Percentiles rank a stretch among this genome's conserved stretches.
These are phyloP conservation scores for Collybia mongolica DNA, from an alignment of 768 basidiomycete genomes.

Conservation along the genomic window DNA sequence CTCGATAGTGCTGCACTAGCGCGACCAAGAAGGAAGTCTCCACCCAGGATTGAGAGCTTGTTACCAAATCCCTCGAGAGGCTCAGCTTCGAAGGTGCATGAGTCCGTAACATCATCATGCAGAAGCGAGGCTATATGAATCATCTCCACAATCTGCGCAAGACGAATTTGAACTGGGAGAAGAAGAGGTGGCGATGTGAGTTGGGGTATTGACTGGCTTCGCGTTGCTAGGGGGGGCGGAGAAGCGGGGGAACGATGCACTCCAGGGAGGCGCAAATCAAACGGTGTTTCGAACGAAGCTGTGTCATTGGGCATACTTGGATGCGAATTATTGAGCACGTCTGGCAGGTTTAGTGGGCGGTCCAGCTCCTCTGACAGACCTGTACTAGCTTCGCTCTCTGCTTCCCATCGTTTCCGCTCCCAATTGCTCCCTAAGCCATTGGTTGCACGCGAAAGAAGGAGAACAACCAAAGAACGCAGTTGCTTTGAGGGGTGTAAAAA, in stretches of 20 bases:
- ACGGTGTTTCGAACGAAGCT: conserved; percentile 61
- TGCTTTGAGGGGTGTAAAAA: conserved; percentile 90
- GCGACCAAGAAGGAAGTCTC: conserved; percentile 93
- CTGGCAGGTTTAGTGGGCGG: conserved; percentile 72
- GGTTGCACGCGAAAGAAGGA: conserved; percentile 89
- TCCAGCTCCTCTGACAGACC: conserved; percentile 64
- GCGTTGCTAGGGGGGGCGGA: conserved; percentile 17
- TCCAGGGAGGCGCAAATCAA: conserved; percentile 43
- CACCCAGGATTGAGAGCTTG: conserved; percentile 91
- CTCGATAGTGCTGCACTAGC: conserved; percentile 85
- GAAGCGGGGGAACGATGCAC: conserved; percentile 32
- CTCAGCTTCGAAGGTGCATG: conserved; percentile 57
- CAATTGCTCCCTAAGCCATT: conserved; percentile 81
- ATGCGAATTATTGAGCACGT: conserved; percentile 90
- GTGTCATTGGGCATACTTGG: conserved; percentile 81
- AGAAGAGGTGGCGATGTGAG: conserved; percentile 39
- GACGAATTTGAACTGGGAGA: conserved; percentile 86
- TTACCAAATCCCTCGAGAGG: conserved; percentile 78
- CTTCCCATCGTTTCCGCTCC: conserved; percentile 57
- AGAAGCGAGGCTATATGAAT: conserved; percentile 93
- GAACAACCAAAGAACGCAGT: conserved; percentile 83
- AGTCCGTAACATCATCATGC: conserved; percentile 88
- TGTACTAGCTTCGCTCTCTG: conserved; percentile 53
- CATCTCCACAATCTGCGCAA: conserved; percentile 98
- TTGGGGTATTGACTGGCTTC: conserved; percentile 12